These are phyloP conservation scores for Karstenula rhodostoma DNA, from an alignment of 2,329 filamentous ascomycete genomes.

Conservation along the genomic window DNA sequence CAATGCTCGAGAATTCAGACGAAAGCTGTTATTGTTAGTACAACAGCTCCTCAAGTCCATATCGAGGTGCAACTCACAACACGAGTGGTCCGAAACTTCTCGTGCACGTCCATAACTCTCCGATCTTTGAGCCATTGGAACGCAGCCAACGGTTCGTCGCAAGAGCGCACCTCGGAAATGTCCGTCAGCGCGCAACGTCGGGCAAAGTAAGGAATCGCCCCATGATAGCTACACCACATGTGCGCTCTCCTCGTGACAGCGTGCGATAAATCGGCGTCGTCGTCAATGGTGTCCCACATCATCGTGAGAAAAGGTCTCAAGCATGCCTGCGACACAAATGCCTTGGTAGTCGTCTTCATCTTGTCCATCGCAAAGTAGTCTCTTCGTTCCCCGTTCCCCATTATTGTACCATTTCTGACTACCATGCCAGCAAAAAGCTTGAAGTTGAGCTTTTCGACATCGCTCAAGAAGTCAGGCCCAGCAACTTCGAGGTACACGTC, in stretches of 20 bases:
- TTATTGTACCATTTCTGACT: slow-evolving; percentile 47
- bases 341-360: slow-evolving; percentile 49
- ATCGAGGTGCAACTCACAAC: slow-evolving; percentile 28
- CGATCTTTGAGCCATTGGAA: slow-evolving; percentile 50
- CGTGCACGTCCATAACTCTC: slow-evolving; percentile 48
- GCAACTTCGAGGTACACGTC: slow-evolving; percentile 46
- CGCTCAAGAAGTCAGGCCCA: slow-evolving; percentile 44
- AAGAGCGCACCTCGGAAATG: slow-evolving; percentile 32
- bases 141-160: slow-evolving; percentile 45
- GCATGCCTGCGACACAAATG: slow-evolving; percentile 48
- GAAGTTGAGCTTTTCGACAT: slow-evolving; percentile 34
- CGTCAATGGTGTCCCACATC: slow-evolving; percentile 51
- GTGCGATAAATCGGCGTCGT: slow-evolving; percentile 44
- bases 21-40: slow-evolving; percentile 33
- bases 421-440: slow-evolving; percentile 41
- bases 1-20: slow-evolving; percentile 38
- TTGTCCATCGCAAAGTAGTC: slow-evolving; percentile 51
- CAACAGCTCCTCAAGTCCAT: not conserved
- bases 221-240: slow-evolving; percentile 50
- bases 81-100: slow-evolving; percentile 41
- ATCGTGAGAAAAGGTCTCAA: slow-evolving; percentile 46
- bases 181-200: slow-evolving; percentile 36
- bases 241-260: slow-evolving; percentile 46
- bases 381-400: slow-evolving; percentile 43
- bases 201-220: slow-evolving; percentile 41